These are phyloP conservation scores for Clitopilus hobsonii DNA, from an alignment of 768 basidiomycete species.

Conservation along the genomic window DNA sequence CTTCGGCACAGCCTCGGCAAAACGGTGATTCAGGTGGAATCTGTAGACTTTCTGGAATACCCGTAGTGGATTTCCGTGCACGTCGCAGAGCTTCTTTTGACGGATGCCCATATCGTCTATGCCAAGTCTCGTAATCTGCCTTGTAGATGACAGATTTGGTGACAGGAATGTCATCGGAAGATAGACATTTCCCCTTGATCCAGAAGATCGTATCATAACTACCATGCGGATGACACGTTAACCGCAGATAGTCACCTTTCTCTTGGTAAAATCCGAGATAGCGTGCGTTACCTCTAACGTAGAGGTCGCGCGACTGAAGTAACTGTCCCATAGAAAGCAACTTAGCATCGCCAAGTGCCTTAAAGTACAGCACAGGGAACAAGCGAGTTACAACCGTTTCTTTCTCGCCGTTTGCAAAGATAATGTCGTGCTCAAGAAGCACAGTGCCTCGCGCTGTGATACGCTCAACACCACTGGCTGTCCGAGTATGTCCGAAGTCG, in stretches of 20 bases:
- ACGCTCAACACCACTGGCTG: not conserved
- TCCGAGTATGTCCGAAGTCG: not conserved
- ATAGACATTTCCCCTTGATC: not conserved
- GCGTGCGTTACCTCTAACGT: not conserved
- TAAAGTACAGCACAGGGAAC: not conserved
- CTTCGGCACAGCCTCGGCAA: constrained; percentile 11
- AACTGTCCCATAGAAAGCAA: not conserved
- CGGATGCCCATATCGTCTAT: constrained; percentile 2
- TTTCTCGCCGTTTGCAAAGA: not conserved
- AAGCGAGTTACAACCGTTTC: not conserved
- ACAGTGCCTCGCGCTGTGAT: not conserved
- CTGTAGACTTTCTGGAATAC: not conserved
- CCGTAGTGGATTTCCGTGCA: not conserved
- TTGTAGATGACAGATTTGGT: not conserved
- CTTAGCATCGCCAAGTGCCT: not conserved
- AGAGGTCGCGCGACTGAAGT: not conserved
- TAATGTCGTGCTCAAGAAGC: not conserved
- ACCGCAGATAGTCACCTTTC: not conserved
- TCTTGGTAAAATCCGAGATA: not conserved
- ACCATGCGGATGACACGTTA: not conserved
- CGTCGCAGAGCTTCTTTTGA: not conserved
- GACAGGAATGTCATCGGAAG: not conserved
- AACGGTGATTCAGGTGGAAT: not conserved
- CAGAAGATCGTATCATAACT: not conserved
- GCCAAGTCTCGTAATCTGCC: constrained; percentile 2